phyloP scores from a whole-genome alignment of 2,329 filamentous ascomycete species.

The Pezicula rhizophila region DNA sequence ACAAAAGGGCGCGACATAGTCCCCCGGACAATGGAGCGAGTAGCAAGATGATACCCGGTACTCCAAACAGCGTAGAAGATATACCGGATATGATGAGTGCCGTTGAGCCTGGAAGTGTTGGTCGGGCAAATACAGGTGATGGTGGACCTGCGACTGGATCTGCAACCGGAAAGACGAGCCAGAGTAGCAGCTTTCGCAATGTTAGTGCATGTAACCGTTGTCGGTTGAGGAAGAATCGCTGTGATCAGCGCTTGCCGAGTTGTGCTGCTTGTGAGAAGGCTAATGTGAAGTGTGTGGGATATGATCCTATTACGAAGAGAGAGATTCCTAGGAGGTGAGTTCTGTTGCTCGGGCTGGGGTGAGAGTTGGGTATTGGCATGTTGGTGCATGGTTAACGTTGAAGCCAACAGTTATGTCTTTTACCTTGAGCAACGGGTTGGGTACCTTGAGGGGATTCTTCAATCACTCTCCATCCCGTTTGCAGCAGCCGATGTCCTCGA shows the following conservation, averaged over 20 bases:
- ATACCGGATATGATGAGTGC: conserved; percentile 1
- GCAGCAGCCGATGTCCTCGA: conserved; percentile 68
- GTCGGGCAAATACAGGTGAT: conserved; percentile 1
- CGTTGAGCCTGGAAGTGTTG: neutral
- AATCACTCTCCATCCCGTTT: conserved; percentile 63
- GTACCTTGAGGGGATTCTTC: conserved; percentile 73
- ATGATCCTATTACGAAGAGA: conserved; percentile 92
- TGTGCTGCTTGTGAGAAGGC: conserved; percentile 92
- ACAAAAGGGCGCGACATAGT: conserved; percentile 51
- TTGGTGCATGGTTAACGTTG: neutral
- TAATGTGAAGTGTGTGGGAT: conserved; percentile 85
- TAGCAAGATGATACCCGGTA: conserved; percentile 16
- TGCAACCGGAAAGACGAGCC: conserved; percentile 41
- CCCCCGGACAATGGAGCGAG: conserved; percentile 34
- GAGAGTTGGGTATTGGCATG: neutral
- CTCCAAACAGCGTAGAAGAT: conserved; percentile 18
- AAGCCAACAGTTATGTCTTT: conserved; percentile 68
- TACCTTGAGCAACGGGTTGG: conserved; percentile 84
- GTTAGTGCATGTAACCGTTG: conserved; percentile 95
- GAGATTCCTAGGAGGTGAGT: conserved; percentile 75
- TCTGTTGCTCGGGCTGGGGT: neutral
- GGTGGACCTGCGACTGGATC: conserved; percentile 24
- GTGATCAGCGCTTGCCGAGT: conserved; percentile 86
- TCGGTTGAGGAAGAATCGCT: conserved; percentile 85
- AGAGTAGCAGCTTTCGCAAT: conserved; percentile 69